phyloP scores from a whole-genome alignment of 208 protist genomes.

The Trypanosoma cruzi region DNA sequence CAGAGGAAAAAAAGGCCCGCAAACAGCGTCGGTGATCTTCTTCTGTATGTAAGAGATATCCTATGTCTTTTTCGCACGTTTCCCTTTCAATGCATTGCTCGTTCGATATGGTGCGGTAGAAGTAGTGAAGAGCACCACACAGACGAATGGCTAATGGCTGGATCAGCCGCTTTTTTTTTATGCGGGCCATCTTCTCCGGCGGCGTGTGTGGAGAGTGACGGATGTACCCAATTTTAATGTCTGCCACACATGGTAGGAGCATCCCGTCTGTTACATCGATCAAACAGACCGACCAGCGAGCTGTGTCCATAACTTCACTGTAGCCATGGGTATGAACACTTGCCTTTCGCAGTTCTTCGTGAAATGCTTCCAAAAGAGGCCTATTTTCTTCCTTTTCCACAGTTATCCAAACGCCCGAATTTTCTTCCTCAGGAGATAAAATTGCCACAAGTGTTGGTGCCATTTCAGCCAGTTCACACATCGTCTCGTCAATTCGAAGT shows the following conservation, averaged over 20 bases:
- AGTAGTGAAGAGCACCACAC: conserved; percentile 51
- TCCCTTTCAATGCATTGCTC: conserved; percentile 19
- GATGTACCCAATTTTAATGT: conserved; percentile 77
- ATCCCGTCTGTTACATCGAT: conserved; percentile 59
- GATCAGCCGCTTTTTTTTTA: conserved; percentile 51
- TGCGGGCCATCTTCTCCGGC: conserved; percentile 48
- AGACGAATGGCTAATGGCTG: conserved; percentile 53
- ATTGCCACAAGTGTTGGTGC: conserved; percentile 24
- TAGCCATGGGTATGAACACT: conserved; percentile 2
- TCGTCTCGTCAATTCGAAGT: conserved; percentile 9
- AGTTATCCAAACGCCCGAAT: conserved; percentile 31
- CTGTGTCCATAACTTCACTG: conserved; percentile 17
- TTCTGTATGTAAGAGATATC: conserved; percentile 37
- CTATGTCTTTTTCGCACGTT: conserved; percentile 44
- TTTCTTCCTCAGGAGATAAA: background rate
- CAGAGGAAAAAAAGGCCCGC: conserved; percentile 44
- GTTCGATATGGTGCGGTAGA: background rate
- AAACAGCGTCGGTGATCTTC: conserved; percentile 40
- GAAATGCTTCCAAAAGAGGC: conserved; percentile 44
- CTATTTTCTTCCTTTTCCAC: conserved; percentile 26
- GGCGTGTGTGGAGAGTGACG: conserved; percentile 71
- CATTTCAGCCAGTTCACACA: conserved; percentile 12
- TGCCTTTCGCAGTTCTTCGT: conserved; percentile 12
- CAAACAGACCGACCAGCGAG: conserved; percentile 56
- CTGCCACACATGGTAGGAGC: conserved; percentile 53